Percentiles rank a stretch among this genome's conserved stretches.
These are phyloP conservation scores for Neurospora sp. DNA, from an alignment of 495 filamentous ascomycete species.

Conservation along the genomic window DNA sequence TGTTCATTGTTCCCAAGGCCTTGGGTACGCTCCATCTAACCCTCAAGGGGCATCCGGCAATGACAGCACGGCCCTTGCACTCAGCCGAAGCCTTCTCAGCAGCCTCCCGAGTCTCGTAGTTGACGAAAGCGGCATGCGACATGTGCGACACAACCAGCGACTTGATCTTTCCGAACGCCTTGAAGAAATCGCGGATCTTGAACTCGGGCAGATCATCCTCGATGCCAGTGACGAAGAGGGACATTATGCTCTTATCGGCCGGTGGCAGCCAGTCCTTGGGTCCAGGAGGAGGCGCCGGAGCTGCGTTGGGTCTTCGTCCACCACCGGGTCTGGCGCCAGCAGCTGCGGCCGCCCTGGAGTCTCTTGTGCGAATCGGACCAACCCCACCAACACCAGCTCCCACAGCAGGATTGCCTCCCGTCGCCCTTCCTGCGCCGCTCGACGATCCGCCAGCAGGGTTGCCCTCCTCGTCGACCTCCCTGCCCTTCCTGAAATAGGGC, in stretches of 20 bases:
- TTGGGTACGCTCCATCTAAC: slow-evolving; percentile 89
- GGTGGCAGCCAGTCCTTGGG: slow-evolving; percentile 79
- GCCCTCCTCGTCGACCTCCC: slow-evolving; percentile 49
- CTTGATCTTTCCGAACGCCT: slow-evolving; percentile 74
- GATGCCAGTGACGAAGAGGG: slow-evolving; percentile 86
- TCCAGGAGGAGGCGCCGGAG: slow-evolving; percentile 63
- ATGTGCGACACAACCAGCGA: slow-evolving; percentile 92
- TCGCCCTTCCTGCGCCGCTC: slow-evolving; percentile 24
- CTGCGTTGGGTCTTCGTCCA: slow-evolving; percentile 45
- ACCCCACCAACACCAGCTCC: slow-evolving; percentile 38
- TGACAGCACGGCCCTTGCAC: slow-evolving; percentile 79
- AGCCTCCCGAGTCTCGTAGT: slow-evolving; percentile 70
- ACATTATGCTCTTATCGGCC: slow-evolving; percentile 71
- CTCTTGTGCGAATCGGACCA: slow-evolving; percentile 62
- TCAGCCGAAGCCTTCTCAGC: slow-evolving; percentile 77
- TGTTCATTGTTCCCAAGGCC: slow-evolving; percentile 79
- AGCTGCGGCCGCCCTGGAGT: slow-evolving; percentile 41
- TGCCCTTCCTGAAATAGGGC: slow-evolving; percentile 83
- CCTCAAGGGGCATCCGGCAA: slow-evolving; percentile 73
- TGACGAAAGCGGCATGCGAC: slow-evolving; percentile 92
- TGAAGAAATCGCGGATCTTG: slow-evolving; percentile 82
- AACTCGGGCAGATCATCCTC: slow-evolving; percentile 94
- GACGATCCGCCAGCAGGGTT: slow-evolving; percentile 30
- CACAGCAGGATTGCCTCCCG: slow-evolving; percentile 36
- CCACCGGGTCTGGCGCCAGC: slow-evolving; percentile 38